phyloP scores from a whole-genome alignment of 1,284 basidiomycete species.

The Singerocomus rubriflavus region DNA sequence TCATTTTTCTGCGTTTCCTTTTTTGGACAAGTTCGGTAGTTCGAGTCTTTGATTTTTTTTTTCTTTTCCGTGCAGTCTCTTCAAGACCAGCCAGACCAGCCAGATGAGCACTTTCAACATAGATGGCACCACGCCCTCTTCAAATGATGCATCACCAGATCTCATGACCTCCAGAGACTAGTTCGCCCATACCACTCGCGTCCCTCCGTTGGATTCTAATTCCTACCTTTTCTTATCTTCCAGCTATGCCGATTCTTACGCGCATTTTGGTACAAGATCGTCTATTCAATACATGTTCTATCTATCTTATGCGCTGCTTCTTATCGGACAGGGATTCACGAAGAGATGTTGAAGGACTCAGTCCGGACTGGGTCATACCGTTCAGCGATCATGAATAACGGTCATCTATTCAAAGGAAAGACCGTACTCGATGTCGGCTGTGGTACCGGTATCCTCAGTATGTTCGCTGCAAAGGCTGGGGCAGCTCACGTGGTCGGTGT shows the following conservation, averaged over 20 bases:
- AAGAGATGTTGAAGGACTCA: constrained; percentile 98
- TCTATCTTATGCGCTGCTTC: constrained; percentile 6
- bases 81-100: constrained; percentile 21
- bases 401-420: constrained; percentile 95
- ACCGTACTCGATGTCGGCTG: constrained; percentile 98
- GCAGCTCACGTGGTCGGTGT: constrained; percentile 95
- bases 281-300: neutral
- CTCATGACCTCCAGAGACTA: constrained; percentile 80
- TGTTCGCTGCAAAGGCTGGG: constrained; percentile 99
- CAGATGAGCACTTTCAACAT: constrained; percentile 33
- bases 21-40: constrained; percentile 7
- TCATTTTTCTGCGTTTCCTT: constrained; percentile 14
- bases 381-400: constrained; percentile 92
- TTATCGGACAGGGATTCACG: constrained; percentile 76
- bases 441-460: constrained; percentile 97
- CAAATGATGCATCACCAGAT: constrained; percentile 32
- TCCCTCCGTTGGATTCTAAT: constrained; percentile 30
- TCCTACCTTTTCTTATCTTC: constrained; percentile 27
- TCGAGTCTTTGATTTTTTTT: neutral
- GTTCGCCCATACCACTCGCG: constrained; percentile 50
- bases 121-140: constrained; percentile 44
- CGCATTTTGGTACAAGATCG: constrained; percentile 77
- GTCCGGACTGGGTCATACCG: constrained; percentile 97
- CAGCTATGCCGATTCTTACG: constrained; percentile 90
- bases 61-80: constrained; percentile 3